phyloP scores from a whole-genome alignment of 108 stramenopile species.

The Stephanodiscus minutulus region DNA sequence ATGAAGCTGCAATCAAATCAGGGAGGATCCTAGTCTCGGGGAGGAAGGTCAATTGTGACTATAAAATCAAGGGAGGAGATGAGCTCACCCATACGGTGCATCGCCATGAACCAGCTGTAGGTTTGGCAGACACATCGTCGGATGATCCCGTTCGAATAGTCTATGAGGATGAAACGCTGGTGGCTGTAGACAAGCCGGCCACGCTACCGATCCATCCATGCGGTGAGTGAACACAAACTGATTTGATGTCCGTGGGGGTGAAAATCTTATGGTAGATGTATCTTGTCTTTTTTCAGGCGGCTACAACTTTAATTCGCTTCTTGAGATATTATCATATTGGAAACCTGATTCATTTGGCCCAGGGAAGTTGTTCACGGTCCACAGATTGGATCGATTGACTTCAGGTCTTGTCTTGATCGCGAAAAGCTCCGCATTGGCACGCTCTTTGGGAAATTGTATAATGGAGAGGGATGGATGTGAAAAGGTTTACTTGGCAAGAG shows the following conservation, averaged over 20 bases:
- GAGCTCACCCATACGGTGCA: constrained; percentile 79
- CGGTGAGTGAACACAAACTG: constrained; percentile 25
- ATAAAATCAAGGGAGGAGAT: constrained; percentile 64
- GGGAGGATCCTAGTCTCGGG: constrained; percentile 80
- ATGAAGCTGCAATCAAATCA: constrained; percentile 68
- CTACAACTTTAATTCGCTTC: constrained; percentile 83
- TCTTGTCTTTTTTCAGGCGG: constrained; percentile 38
- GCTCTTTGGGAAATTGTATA: constrained; percentile 67
- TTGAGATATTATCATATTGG: constrained; percentile 61
- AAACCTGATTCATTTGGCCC: constrained; percentile 35
- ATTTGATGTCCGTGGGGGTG: not conserved
- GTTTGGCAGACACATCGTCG: constrained; percentile 35
- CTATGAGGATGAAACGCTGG: constrained; percentile 57
- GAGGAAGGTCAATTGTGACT: constrained; percentile 51
- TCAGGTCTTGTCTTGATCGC: constrained; percentile 74
- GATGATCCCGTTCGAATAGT: constrained; percentile 55
- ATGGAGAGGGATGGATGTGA: constrained; percentile 63
- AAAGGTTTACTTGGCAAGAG: constrained; percentile 79
- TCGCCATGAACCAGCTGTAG: constrained; percentile 88
- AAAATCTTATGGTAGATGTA: not conserved
- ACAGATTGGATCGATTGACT: constrained; percentile 84
- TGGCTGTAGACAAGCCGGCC: constrained; percentile 90
- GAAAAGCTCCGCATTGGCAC: constrained; percentile 63
- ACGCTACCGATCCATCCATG: constrained; percentile 94
- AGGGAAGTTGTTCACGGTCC: constrained; percentile 69